Percentiles rank a stretch among this genome's conserved stretches.
phyloP scores from a whole-genome alignment of 2,329 filamentous ascomycete species.

The Aschersonia sp. region DNA sequence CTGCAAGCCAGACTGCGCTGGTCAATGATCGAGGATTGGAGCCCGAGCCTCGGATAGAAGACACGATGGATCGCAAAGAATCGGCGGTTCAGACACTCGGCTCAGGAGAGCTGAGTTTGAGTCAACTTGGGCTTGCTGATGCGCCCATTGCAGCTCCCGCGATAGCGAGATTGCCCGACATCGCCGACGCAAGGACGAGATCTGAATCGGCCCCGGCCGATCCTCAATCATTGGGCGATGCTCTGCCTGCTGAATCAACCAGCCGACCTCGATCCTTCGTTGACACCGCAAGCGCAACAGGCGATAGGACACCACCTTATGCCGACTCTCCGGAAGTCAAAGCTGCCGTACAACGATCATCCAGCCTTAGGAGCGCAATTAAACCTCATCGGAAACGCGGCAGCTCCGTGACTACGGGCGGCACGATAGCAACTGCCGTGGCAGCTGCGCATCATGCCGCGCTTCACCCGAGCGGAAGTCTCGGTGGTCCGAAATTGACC shows the following conservation, averaged over 20 bases:
- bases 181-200: constrained; percentile 29
- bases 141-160: constrained; percentile 40
- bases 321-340: constrained; percentile 51
- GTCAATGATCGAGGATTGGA: constrained; percentile 22
- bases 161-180: constrained; percentile 37
- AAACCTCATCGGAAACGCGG: constrained; percentile 59
- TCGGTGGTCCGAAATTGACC: constrained; percentile 61
- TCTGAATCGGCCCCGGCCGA: constrained; percentile 47
- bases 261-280: constrained; percentile 34
- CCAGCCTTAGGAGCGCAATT: constrained; percentile 51
- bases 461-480: constrained; percentile 43
- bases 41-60: constrained; percentile 14
- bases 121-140: constrained; percentile 68
- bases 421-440: constrained; percentile 56
- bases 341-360: constrained; percentile 42
- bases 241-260: constrained; percentile 17
- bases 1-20: constrained; percentile 20
- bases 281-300: constrained; percentile 23
- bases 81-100: constrained; percentile 81
- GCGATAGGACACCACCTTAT: constrained; percentile 50
- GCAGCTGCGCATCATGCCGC: constrained; percentile 55
- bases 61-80: constrained; percentile 42
- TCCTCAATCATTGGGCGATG: constrained; percentile 11
- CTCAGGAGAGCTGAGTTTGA: constrained; percentile 74
- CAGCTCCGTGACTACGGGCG: constrained; percentile 58